Conservation (phyloP, 805 yeast genomes). For the Lipomyces starkeyi region DNA sequence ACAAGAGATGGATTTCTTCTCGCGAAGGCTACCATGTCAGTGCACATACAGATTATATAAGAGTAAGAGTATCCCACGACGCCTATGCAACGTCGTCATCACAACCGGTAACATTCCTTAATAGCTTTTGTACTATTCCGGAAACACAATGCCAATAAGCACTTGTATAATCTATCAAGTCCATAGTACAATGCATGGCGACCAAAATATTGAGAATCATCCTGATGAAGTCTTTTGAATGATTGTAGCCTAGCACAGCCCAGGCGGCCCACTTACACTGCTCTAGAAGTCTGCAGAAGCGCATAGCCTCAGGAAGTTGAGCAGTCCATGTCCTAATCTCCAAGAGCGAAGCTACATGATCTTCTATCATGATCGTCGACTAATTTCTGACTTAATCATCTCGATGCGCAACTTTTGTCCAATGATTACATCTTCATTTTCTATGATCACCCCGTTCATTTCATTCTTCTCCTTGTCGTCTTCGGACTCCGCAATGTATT, state of each 20-base stretch:
- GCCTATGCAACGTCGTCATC: not conserved
- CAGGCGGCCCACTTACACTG: not conserved
- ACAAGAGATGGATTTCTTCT: not conserved
- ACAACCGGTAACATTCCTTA: not conserved
- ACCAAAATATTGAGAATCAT: not conserved
- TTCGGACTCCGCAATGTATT: slow-evolving; percentile 33
- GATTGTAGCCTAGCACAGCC: not conserved
- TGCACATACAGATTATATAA: not conserved
- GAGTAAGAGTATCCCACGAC: too few species aligned
- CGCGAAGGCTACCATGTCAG: not conserved
- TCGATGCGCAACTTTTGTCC: slow-evolving; percentile 26
- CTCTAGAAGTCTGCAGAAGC: not conserved
- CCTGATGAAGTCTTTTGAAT: not conserved
- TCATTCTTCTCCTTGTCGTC: slow-evolving; percentile 32
- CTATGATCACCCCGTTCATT: slow-evolving; percentile 28
- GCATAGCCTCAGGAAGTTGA: not conserved
- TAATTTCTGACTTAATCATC: slow-evolving; percentile 14
- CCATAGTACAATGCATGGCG: not conserved
- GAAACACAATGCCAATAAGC: not conserved
- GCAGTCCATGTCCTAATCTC: not conserved
- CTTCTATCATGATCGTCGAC: not conserved
- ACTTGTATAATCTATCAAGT: not conserved
- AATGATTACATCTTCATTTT: slow-evolving; percentile 30
- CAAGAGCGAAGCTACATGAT: not conserved
- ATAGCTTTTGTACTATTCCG: not conserved